These are phyloP conservation scores for Xerocomus nothofagi DNA, from an alignment of 1,284 basidiomycete genomes.

Conservation along the genomic window DNA sequence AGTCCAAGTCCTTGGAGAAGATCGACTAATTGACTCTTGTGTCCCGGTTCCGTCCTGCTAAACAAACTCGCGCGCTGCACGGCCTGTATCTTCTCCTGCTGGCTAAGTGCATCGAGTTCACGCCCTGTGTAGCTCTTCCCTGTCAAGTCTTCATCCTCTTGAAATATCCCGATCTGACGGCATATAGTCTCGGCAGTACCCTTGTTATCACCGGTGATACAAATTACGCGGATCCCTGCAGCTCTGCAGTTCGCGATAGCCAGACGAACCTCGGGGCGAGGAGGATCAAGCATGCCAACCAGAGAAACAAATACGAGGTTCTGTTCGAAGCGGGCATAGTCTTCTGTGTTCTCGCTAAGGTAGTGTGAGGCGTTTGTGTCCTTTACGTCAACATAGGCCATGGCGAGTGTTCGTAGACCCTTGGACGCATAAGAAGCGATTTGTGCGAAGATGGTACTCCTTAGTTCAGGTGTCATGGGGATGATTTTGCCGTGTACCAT, in stretches of 20 bases:
- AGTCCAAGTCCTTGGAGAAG: slow-evolving; percentile 89
- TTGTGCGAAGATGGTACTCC: slow-evolving; percentile 61
- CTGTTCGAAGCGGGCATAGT: slow-evolving; percentile 89
- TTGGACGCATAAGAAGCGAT: slow-evolving; percentile 75
- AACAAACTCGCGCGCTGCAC: slow-evolving; percentile 90
- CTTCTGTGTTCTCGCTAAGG: slow-evolving; percentile 71
- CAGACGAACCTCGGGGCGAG: slow-evolving; percentile 87
- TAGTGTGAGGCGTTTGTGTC: slow-evolving; percentile 82
- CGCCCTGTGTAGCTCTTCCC: slow-evolving; percentile 95
- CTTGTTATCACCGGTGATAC: slow-evolving; percentile 99
- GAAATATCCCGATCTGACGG: slow-evolving; percentile 93
- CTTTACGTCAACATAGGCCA: slow-evolving; percentile 83
- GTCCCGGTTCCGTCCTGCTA: slow-evolving; percentile 90
- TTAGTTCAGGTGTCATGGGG: slow-evolving; percentile 64
- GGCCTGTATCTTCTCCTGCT: slow-evolving; percentile 80
- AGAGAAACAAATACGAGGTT: slow-evolving; percentile 92
- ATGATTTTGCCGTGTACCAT: slow-evolving; percentile 67
- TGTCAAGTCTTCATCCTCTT: slow-evolving; percentile 74
- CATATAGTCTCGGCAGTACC: slow-evolving; percentile 98
- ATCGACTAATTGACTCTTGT: slow-evolving; percentile 96
- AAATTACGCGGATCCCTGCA: slow-evolving; percentile 95
- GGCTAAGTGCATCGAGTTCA: slow-evolving; percentile 83
- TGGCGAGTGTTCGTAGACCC: slow-evolving; percentile 88
- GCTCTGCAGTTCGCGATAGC: slow-evolving; percentile 90
- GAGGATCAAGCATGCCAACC: slow-evolving; percentile 98